A percentile compares a stretch with the other conserved stretches of the same genome.
These are phyloP conservation scores for Leccinum fuscescens DNA, from an alignment of 1,284 basidiomycete species.

Conservation along the genomic window DNA sequence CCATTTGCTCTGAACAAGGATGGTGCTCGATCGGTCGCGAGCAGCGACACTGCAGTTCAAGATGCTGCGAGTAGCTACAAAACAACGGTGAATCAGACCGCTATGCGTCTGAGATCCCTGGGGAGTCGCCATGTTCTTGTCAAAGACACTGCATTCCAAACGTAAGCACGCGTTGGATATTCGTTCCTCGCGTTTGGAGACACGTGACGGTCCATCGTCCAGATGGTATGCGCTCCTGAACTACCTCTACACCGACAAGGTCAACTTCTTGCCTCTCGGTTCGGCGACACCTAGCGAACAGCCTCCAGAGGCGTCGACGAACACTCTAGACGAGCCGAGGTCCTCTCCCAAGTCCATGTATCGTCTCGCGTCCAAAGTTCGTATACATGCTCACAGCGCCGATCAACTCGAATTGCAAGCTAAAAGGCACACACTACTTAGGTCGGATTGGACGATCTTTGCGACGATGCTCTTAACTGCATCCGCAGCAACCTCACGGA, in stretches of 20 bases:
- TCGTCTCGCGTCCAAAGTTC: background rate
- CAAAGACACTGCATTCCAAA: background rate
- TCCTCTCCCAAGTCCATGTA: background rate
- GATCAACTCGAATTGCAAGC: background rate
- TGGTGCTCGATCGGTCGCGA: background rate
- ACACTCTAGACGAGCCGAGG: background rate
- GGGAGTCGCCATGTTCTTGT: background rate
- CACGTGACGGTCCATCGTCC: background rate
- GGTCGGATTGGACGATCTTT: background rate
- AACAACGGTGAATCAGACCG: background rate
- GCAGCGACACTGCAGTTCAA: background rate
- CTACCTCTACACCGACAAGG: background rate
- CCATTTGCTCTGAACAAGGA: background rate
- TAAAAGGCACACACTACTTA: background rate
- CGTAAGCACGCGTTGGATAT: background rate
- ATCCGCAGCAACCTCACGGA: background rate
- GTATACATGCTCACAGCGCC: background rate
- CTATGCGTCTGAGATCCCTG: background rate
- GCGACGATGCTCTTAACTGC: background rate
- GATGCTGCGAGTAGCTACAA: background rate
- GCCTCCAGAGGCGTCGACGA: background rate
- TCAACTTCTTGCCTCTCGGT: background rate
- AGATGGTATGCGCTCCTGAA: background rate
- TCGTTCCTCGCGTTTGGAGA: background rate
- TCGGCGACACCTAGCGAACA: background rate